Base-by-base conservation (phyloP, 2,329 filamentous ascomycete genomes). In the Phialemoniopsis sp. region DNA sequence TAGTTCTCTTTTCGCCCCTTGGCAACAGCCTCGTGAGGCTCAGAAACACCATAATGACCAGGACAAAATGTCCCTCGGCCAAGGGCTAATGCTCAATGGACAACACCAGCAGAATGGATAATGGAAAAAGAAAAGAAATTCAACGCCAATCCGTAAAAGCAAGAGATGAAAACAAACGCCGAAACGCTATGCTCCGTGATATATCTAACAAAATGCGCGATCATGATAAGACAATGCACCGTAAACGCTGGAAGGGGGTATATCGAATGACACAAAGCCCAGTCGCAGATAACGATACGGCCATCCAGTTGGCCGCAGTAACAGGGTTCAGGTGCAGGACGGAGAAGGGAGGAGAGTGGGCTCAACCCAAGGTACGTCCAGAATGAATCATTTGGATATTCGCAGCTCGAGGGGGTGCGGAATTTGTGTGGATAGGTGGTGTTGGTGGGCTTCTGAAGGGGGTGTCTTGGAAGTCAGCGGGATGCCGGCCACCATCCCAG, bases 381-480 rank as follows among this genome's bases (percentile, higher is more conserved):
- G 68, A 76, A 46, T 74, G 70, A 29, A 80, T 72, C 21, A 72
- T 64, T 49, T 72, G 72, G 30, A 71, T 53, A 32, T 53, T 63
- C 19, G 60, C 46, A 28, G 62, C 56, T 42, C 63, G 61, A 34
- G 63, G 54, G 13, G 60, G 55, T 13, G 58, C 55, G 8, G 63
- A 47, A 38, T 55, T 59, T 4, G 63, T 47, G 38, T 60, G 62
- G 12, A 70, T 54, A 2, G 63, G 56, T 15, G 66, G 59, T 17
- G 56, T 42, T 21, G 58, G 21, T 10, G 21, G 42, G 36, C 49
- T 56, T 38, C 56, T 48, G 38, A 67, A 70, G 28, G 63, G 62
- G 14, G 59, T 52, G n/a, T 59, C 52, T 18, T 58, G 53, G 36
- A 65, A 72, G 18, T 64, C 53, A 10, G 63, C 52, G 12, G 58